Percentiles rank a stretch among this genome's conserved stretches.
These are phyloP conservation scores for Haplosporangium gracile DNA, from an alignment of 192 early-diverging fungal species.

Conservation along the genomic window DNA sequence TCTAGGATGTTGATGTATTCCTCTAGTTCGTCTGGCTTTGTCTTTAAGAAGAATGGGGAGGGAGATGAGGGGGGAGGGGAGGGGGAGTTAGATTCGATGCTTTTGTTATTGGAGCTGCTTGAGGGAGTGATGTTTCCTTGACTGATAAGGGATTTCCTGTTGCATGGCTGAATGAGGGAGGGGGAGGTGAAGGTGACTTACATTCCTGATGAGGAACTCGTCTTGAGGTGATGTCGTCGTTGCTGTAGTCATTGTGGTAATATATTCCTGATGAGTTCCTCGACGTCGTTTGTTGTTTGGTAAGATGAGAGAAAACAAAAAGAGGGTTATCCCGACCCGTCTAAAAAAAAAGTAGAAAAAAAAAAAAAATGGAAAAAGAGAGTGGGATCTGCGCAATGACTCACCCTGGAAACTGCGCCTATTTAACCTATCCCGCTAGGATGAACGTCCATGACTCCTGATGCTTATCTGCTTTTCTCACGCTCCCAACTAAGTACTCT, in stretches of 20 bases:
- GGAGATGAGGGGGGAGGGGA: neutral
- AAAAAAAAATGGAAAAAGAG: too few species aligned
- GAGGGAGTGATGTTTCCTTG: neutral
- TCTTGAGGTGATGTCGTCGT: neutral
- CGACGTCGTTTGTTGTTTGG: too few species aligned
- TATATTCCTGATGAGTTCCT: neutral
- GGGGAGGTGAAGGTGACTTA: neutral
- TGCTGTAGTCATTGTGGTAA: neutral
- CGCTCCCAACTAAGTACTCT: too few species aligned
- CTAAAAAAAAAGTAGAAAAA: too few species aligned
- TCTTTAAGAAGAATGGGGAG: constrained; percentile 1
- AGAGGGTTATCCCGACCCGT: too few species aligned
- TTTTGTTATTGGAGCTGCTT: neutral
- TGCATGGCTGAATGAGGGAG: neutral
- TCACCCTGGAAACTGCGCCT: too few species aligned
- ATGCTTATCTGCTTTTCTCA: too few species aligned
- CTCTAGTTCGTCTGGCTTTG: constrained; percentile 31
- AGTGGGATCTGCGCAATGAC: too few species aligned
- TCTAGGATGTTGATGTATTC: constrained; percentile 48
- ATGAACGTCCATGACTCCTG: too few species aligned
- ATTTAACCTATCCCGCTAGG: too few species aligned
- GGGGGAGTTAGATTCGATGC: too few species aligned
- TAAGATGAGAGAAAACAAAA: too few species aligned
- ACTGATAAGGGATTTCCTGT: neutral
- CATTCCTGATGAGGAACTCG: constrained; percentile 2